These are phyloP conservation scores for Penicillium maclennaniae DNA, from an alignment of 495 filamentous ascomycete species.

Conservation along the genomic window DNA sequence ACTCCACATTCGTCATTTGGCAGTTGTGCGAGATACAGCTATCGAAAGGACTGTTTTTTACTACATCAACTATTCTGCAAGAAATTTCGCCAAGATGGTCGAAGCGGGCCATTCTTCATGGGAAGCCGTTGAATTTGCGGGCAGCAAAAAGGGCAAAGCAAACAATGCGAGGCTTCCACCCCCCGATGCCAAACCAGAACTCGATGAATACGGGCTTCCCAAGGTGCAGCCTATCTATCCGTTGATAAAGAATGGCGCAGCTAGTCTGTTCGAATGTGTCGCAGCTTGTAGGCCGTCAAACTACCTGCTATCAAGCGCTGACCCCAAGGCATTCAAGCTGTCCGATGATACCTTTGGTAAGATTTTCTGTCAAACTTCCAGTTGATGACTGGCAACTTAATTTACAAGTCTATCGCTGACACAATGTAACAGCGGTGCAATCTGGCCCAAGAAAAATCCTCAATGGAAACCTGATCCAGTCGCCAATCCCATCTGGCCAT, in stretches of 20 bases:
- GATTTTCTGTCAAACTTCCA: neutral
- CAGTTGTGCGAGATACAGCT: slow-evolving; percentile 58
- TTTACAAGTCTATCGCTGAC: neutral
- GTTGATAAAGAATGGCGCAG: slow-evolving; percentile 40
- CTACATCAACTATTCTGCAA: slow-evolving; percentile 56
- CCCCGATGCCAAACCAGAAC: slow-evolving; percentile 32
- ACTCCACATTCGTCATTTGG: slow-evolving; percentile 57
- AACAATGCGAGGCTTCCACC: slow-evolving; percentile 27
- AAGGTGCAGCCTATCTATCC: slow-evolving; percentile 23
- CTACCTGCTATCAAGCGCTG: slow-evolving; percentile 32
- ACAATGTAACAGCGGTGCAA: neutral
- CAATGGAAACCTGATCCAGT: neutral
- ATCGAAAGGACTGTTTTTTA: slow-evolving; percentile 50
- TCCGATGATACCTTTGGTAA: slow-evolving; percentile 34
- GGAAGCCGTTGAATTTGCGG: slow-evolving; percentile 53
- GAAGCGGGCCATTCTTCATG: slow-evolving; percentile 51
- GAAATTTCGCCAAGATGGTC: slow-evolving; percentile 55
- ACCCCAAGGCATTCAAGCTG: slow-evolving; percentile 24
- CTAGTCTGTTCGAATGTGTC: slow-evolving; percentile 45
- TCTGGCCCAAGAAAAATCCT: neutral
- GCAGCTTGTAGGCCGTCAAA: slow-evolving; percentile 25
- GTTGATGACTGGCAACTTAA: neutral
- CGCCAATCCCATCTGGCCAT: neutral
- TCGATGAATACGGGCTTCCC: slow-evolving; percentile 56
- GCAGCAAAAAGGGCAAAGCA: slow-evolving; percentile 38